phyloP scores from a whole-genome alignment of 345 rosid species.

The Eucalyptus curtisii region DNA sequence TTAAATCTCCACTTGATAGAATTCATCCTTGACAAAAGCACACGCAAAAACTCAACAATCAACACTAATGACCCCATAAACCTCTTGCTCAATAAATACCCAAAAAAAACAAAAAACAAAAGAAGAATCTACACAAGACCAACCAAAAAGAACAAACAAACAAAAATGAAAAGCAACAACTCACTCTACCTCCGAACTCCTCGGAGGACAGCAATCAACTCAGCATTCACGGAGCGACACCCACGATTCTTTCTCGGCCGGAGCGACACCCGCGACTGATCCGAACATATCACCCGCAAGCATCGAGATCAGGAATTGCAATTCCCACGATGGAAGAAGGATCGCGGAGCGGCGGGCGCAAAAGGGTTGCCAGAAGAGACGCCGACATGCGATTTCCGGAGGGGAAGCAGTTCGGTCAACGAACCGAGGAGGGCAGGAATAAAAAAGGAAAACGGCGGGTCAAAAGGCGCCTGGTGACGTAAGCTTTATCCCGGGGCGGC shows the following conservation, averaged over 20 bases:
- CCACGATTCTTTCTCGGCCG: neutral
- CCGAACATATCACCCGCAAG: neutral
- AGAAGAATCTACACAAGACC: neutral
- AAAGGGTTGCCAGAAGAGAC: neutral
- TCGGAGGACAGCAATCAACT: neutral
- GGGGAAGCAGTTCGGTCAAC: neutral
- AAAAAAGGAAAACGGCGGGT: neutral
- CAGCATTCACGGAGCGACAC: neutral
- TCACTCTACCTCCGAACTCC: neutral
- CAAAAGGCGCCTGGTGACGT: neutral
- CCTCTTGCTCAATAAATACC: neutral
- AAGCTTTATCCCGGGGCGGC: neutral
- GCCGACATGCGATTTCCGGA: neutral
- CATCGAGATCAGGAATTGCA: neutral
- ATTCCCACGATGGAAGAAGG: neutral
- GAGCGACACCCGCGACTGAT: neutral
- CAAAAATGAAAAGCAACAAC: neutral
- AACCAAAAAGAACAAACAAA: neutral
- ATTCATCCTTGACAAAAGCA: neutral
- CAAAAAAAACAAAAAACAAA: neutral
- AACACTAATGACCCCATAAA: neutral
- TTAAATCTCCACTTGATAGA: neutral
- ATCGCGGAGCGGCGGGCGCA: neutral
- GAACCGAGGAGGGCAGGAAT: neutral
- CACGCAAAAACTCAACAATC: neutral